Conservation (phyloP, 2,329 filamentous ascomycete genomes). For the Polytolypa hystricis region DNA sequence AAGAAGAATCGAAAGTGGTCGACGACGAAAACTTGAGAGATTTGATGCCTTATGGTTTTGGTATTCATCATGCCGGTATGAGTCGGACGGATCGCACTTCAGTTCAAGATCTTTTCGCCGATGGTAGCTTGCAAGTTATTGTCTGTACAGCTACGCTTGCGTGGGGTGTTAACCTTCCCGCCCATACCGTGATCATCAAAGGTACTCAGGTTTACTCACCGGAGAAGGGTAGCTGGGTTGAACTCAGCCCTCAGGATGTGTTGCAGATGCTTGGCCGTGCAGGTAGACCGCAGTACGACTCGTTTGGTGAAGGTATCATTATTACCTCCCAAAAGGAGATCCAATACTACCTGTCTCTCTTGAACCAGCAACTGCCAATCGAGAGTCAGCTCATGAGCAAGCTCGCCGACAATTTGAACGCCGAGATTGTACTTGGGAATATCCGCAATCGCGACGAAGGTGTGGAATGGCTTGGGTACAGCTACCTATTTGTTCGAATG, state of each 20-base stretch:
- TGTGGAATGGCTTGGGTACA: conserved; percentile 98
- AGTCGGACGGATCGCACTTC: conserved; percentile 86
- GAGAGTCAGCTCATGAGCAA: conserved; percentile 93
- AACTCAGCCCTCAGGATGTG: conserved; percentile 92
- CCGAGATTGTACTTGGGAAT: conserved; percentile 90
- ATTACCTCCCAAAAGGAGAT: conserved; percentile 93
- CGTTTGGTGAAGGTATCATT: conserved; percentile 96
- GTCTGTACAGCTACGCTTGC: conserved; percentile 97
- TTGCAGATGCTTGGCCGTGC: conserved; percentile 98
- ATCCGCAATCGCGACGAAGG: conserved; percentile 84
- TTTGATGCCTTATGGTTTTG: conserved; percentile 87
- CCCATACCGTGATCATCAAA: conserved; percentile 98
- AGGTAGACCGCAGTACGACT: conserved; percentile 91
- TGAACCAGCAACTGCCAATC: conserved; percentile 95
- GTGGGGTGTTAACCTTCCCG: conserved; percentile 97
- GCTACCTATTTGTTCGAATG: conserved; percentile 96
- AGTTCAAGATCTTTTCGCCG: conserved; percentile 87
- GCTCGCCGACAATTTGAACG: conserved; percentile 90
- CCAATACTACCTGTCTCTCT: conserved; percentile 89
- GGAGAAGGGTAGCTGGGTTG: conserved; percentile 97
- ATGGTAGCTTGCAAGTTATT: conserved; percentile 84
- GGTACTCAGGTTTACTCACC: conserved; percentile 96
- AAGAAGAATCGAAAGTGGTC: conserved; percentile 71
- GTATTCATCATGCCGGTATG: conserved; percentile 98
- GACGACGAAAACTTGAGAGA: conserved; percentile 86